Evolutionary conservation across 495 filamentous ascomycete species (phyloP).

Genomic region (Penicillium lividum): DNA sequence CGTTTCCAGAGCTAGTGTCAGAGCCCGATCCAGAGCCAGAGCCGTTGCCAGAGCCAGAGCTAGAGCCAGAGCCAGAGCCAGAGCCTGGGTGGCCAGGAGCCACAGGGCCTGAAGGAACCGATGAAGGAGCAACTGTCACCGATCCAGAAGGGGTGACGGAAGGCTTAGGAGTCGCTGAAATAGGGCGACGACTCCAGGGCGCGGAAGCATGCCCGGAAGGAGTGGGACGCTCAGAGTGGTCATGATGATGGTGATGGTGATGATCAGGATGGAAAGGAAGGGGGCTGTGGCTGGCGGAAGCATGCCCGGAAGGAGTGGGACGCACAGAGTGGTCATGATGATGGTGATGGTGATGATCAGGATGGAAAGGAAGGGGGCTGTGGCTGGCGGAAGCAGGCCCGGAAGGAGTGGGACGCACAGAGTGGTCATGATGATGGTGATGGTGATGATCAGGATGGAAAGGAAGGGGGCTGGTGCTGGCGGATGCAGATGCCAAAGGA

Average conservation of each 20-base stretch:
- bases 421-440: too few relatives aligned
- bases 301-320: too few relatives aligned
- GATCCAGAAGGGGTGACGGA: background rate
- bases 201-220: background rate
- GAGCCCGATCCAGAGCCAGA: too few relatives aligned
- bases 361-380: background rate
- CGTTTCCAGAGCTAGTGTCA: background rate
- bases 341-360: too few relatives aligned
- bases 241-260: too few relatives aligned
- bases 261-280: background rate
- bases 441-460: too few relatives aligned
- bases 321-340: too few relatives aligned
- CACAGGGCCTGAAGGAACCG: background rate
- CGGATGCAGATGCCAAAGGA: background rate
- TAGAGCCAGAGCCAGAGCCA: background rate
- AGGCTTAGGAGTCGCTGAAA: background rate
- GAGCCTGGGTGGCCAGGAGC: background rate
- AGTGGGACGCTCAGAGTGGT: background rate
- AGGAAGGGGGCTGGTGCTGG: background rate
- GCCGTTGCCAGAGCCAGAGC: background rate
- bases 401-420: too few relatives aligned
- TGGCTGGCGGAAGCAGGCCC: background rate
- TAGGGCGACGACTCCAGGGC: conserved; percentile 2
- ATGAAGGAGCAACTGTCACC: background rate
- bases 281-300: background rate